Base-by-base conservation (phyloP, 768 basidiomycete genomes). In the Russula ochroleuca region DNA sequence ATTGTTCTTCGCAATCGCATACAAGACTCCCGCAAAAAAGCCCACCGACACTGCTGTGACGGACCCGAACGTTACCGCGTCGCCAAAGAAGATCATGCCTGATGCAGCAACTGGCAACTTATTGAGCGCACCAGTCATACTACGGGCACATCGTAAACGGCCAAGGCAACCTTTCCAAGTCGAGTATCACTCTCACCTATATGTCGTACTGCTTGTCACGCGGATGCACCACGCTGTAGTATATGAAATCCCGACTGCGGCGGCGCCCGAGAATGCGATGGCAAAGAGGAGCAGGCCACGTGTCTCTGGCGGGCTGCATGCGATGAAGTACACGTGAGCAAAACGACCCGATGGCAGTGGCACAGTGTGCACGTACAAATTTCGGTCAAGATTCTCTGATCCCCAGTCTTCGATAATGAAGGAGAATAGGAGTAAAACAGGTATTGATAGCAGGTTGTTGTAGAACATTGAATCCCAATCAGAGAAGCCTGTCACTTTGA, bases 381-480 rank as follows among this genome's bases (percentile, higher is more conserved):
- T 98, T 54, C 81, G 78, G 40, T 74, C 74, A 40, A 99, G 78
- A 72, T 86, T 94, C 52, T 83, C 87, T 10, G 78, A 77, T 40
- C 87, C 83, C 97, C 97, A 99, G 72, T 97, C 86, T 76, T 99
- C 97, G 35, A 88, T 75, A 53, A 93, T 68, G 67, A 98, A 68
- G 10, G 95, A 97, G 71, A 88, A 92, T 56, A 92, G 70, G 59
- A 82, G 80, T 49, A 99, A 78, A 43, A 98, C 86, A 5, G 97
- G 97, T 69, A 98, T 95, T 21, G 93, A 96, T 57, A 98, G 78
- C 50, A 98, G 73, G 74, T 98, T 99, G 78, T 96, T 97, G 80
- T 98, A 98, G 78, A 93, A 96, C 94, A 98, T 98, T 14, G 94
- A 88, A 72, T 98, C 96, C 95, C 94, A 97, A 71, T 99, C 96